Base-by-base conservation (phyloP, 257 asterid genomes). In the Scutellaria baicalensis region DNA sequence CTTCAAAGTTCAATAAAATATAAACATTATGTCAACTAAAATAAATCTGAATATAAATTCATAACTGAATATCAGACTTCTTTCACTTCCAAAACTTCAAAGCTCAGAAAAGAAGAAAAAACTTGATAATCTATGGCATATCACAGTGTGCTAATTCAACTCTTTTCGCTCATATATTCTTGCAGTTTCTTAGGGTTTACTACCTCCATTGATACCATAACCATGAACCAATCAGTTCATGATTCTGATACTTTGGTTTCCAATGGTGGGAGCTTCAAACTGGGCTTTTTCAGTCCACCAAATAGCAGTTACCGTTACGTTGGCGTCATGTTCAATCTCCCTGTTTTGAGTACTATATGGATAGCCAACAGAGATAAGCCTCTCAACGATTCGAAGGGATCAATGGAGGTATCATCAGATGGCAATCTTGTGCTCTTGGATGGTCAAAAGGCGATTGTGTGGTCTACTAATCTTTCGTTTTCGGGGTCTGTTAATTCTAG, bases 361-460 rank as follows among this genome's bases (percentile, higher is more conserved):
- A 88, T 85, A 11, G 92, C 92, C 9, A 85, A 88, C 38, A 77
- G 87, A 11, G 21, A 82, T 6, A 80, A 20, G 1, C 90, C 92
- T 48, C 74, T 71, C 3, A 58, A 20, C 5, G 77, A 27, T 74
- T 85, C 51, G 54, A 36, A 6, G 60, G 86, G 59, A 14, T 33
- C 13, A 62, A 54, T 16, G 80, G 80, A 17, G 50, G 38, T 54
- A 50, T 78, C 69, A 64, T 21, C 20, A 8, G 62, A 59, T 10
- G 88, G 88, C 9, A 85, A 82, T 54, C 83, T 88, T 20, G 81
- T 67, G 9, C 66, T 88, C 45, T 23, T 64, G 31, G 76, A 85
- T 62, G 81, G 84, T 45, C 35, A 55, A 47, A 76, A 70, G 5
- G 73, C 55, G 65, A 8, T 38, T 0, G n/a, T 78, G 1, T 87